phyloP scores from a whole-genome alignment of 345 rosid genomes.

The Corymbia maculata region DNA sequence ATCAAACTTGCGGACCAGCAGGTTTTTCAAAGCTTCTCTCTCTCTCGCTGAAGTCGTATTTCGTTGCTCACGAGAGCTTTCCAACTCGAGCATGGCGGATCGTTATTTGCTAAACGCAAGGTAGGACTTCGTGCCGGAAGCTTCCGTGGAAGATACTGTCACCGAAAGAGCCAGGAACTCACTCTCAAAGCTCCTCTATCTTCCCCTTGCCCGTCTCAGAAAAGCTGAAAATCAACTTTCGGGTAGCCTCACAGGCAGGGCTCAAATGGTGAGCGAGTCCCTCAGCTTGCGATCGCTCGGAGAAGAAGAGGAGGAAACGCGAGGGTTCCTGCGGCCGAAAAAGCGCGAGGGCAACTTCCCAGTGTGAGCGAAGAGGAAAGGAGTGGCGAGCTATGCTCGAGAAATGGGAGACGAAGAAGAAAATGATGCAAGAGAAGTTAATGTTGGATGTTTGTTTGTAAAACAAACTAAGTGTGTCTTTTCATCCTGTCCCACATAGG shows the following conservation, averaged over 20 bases:
- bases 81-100: conserved; percentile 9
- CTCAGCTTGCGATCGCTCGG: not conserved
- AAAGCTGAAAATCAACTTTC: not conserved
- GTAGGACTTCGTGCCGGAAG: conserved; percentile 9
- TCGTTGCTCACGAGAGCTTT: not conserved
- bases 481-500: too few species aligned
- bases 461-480: too few species aligned
- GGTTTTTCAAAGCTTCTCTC: not conserved
- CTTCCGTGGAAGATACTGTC: not conserved
- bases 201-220: too few species aligned
- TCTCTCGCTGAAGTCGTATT: not conserved
- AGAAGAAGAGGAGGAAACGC: not conserved
- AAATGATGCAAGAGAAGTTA: too few species aligned
- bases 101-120: conserved; percentile 28
- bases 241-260: not conserved
- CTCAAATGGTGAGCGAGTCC: not conserved
- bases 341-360: too few species aligned
- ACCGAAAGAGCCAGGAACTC: conserved; percentile 1
- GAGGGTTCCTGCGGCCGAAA: too few species aligned
- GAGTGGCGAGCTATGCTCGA: too few species aligned
- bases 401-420: too few species aligned
- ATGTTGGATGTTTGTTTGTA: too few species aligned
- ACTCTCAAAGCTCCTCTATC: not conserved
- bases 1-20: not conserved
- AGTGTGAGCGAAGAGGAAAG: too few species aligned